Evolutionary conservation across 106 monocot genomes (phyloP).

Genomic region (Dendrobium officinale): DNA sequence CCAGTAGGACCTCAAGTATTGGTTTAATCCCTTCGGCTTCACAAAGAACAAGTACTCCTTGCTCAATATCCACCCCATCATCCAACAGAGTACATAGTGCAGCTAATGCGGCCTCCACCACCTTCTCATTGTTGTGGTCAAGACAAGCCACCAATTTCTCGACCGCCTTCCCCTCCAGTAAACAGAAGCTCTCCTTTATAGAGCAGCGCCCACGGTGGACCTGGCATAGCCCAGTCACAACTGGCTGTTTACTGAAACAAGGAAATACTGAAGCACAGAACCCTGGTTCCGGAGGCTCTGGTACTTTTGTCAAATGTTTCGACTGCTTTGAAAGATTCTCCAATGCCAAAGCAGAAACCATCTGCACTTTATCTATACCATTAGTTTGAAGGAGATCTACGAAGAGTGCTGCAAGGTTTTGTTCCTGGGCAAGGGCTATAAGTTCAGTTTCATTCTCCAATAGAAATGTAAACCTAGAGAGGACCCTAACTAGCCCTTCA

Average conservation of each 20-base stretch:
- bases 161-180: conserved; percentile 66
- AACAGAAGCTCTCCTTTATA: conserved; percentile 65
- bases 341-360: conserved; percentile 57
- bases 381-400: conserved; percentile 68
- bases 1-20: conserved; percentile 57
- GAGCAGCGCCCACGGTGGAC: conserved; percentile 82
- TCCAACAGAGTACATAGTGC: conserved; percentile 68
- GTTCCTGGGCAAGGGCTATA: conserved; percentile 38
- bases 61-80: conserved; percentile 57
- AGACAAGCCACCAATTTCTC: conserved; percentile 74
- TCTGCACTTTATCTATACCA: conserved; percentile 71
- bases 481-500: conserved; percentile 67
- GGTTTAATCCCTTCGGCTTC: conserved; percentile 64
- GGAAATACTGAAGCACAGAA: conserved; percentile 32
- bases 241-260: conserved; percentile 35
- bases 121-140: conserved; percentile 73
- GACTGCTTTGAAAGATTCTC: conserved; percentile 79
- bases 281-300: conserved; percentile 25
- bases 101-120: conserved; percentile 65
- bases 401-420: conserved; percentile 60
- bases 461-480: conserved; percentile 63
- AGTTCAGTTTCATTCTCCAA: conserved; percentile 39
- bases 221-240: conserved; percentile 31
- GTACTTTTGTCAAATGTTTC: conserved; percentile 40
- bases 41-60: conserved; percentile 57